These are phyloP conservation scores for Astraeus odoratus DNA, from an alignment of 768 basidiomycete genomes.

Conservation along the genomic window DNA sequence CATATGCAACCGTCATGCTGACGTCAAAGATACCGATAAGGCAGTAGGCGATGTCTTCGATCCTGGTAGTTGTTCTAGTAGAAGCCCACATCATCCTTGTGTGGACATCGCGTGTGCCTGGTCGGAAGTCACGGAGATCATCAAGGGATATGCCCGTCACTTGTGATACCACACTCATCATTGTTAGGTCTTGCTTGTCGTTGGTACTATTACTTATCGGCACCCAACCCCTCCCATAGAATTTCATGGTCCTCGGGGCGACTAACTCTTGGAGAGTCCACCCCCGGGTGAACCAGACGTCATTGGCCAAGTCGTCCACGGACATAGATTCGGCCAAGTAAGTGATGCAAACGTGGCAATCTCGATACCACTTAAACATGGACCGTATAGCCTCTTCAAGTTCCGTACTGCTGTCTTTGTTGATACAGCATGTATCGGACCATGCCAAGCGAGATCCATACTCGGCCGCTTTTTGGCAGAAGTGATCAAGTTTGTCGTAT, in stretches of 20 bases:
- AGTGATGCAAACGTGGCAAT: not conserved
- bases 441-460: slow-evolving; percentile 1
- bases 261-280: slow-evolving; percentile 1
- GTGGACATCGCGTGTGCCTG: not conserved
- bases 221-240: not conserved
- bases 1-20: slow-evolving; percentile 8
- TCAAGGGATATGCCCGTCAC: not conserved
- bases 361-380: slow-evolving; percentile 1
- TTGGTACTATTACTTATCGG: not conserved
- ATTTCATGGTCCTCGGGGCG: not conserved
- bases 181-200: not conserved
- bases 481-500: not conserved
- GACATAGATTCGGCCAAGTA: not conserved
- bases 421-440: slow-evolving; percentile 10
- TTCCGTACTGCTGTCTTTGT: slow-evolving; percentile 7
- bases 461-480: slow-evolving; percentile 2
- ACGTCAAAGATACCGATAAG: slow-evolving; percentile 12
- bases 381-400: slow-evolving; percentile 3
- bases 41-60: slow-evolving; percentile 12
- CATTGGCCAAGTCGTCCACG: not conserved
- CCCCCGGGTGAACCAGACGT: slow-evolving; percentile 1
- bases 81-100: slow-evolving; percentile 9
- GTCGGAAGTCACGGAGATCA: not conserved
- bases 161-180: not conserved
- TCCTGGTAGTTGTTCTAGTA: slow-evolving; percentile 9